Evolutionary conservation across 1,284 basidiomycete species (phyloP).

Genomic region (Trichosporon inkin): DNA sequence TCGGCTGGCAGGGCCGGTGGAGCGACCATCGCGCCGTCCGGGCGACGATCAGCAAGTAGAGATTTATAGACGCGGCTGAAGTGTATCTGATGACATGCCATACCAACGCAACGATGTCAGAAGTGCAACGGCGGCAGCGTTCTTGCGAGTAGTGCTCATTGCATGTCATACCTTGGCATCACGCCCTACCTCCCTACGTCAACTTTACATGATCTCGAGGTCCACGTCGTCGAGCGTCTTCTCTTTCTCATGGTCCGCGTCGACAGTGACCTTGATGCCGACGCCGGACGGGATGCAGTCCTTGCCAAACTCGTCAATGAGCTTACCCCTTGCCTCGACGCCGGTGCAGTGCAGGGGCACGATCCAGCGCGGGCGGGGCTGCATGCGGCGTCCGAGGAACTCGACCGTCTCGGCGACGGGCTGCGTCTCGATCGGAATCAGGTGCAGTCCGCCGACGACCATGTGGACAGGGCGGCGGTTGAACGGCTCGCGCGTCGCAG

Average conservation of each 20-base stretch:
- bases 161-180: too few species aligned
- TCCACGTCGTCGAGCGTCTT: constrained; percentile 18
- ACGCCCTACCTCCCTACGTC: not conserved
- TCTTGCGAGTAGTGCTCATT: not conserved
- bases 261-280: constrained; percentile 59
- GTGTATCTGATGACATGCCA: not conserved
- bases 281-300: constrained; percentile 65
- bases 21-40: constrained; percentile 46
- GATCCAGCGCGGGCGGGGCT: constrained; percentile 63
- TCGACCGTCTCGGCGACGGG: constrained; percentile 67
- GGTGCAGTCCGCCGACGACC: constrained; percentile 76
- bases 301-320: constrained; percentile 65
- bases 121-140: not conserved
- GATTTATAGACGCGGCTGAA: not conserved
- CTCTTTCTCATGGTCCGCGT: constrained; percentile 38
- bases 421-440: constrained; percentile 61
- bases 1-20: constrained; percentile 43
- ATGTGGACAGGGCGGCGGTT: constrained; percentile 65
- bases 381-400: constrained; percentile 60
- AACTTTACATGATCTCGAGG: constrained; percentile 5
- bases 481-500: constrained; percentile 61
- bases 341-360: constrained; percentile 80
- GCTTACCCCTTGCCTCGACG: constrained; percentile 63
- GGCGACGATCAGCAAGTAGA: constrained; percentile 21
- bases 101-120: too few species aligned